Base-by-base conservation (phyloP, 2,329 filamentous ascomycete species). In the Neopestalotiopsis clavispora region DNA sequence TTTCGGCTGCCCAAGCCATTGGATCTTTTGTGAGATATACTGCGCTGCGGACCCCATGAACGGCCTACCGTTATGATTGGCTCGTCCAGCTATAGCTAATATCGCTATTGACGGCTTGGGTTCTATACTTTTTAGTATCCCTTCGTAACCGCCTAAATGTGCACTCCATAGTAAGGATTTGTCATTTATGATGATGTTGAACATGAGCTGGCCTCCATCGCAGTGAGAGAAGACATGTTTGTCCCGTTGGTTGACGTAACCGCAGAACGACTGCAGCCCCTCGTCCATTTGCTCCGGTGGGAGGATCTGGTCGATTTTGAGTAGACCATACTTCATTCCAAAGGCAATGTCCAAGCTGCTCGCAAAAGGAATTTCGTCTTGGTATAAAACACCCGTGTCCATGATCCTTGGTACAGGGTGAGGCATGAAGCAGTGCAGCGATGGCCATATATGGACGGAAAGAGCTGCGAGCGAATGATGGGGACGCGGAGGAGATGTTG, bases 191-290 rank as follows among this genome's bases (percentile, higher is more conserved):
- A 76, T 10, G 17, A 76, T 71, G 63, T 75, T 76, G 69, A 68
- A 75, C 71, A 74, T 70, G 12, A 76, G 52, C 45, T 76, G 74
- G n/a, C 74, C 74, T n/a, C 73, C 74, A 38, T 75, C 74, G 63
- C 66, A 73, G 57, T 70, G 67, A 7, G 71, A 74, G 38, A 67
- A 70, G 10, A 68, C 57, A 12, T 69, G 67, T 9, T 68, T 66
- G 17, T 69, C 57, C 4, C 68, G 67, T 38, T 71, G 71, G 6
- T 57, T 58, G 20, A 72, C 52, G 58, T 72, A 72, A 28, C 67
- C 66, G 28, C 68, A 45, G 32, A 72, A 72, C 1, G 69, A 67
- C 17, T 45, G 65, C 32, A 69, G 62, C 4, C 67, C 69, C 1
- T 45, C n/a, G 23, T 67, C 67, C 30, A 72, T 52, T 13, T 68